Evolutionary conservation across 805 yeast species (phyloP).

Genomic region (Myxozyma neotropica): DNA sequence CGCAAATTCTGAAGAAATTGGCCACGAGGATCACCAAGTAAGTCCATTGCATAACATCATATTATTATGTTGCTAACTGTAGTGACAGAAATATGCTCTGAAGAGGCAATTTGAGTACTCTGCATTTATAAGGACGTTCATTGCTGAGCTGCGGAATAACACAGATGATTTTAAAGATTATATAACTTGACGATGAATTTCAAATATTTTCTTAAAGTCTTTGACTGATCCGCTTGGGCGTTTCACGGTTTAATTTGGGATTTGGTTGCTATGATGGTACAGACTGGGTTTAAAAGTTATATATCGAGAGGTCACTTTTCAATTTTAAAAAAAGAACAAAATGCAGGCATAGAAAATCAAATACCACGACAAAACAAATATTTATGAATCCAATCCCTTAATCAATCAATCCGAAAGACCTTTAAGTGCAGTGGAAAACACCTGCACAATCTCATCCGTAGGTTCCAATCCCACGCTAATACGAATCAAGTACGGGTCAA

Average conservation of each 20-base stretch:
- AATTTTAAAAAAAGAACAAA: no score
- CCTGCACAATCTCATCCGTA: constrained; percentile 52
- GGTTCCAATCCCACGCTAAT: constrained; percentile 82
- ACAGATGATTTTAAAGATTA: neutral
- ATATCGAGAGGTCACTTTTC: neutral
- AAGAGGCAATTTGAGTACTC: constrained; percentile 16
- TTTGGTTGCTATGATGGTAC: no score
- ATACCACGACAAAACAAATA: no score
- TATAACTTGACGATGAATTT: no score
- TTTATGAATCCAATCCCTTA: neutral
- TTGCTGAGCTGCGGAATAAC: constrained; percentile 7
- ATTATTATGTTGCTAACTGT: neutral
- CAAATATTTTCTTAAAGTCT: neutral
- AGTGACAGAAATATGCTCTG: constrained; percentile 5
- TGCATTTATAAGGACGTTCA: constrained; percentile 15
- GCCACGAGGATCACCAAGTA: constrained; percentile 2
- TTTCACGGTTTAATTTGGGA: no score
- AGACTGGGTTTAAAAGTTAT: no score
- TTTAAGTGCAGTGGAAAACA: constrained; percentile 39
- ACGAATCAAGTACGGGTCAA: constrained; percentile 70
- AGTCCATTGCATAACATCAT: neutral
- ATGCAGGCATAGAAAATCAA: neutral
- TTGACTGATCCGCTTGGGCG: neutral
- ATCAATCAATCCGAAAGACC: neutral
- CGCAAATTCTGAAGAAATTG: neutral